These are phyloP conservation scores for Petrea volubilis DNA, from an alignment of 257 asterid species.

Conservation along the genomic window DNA sequence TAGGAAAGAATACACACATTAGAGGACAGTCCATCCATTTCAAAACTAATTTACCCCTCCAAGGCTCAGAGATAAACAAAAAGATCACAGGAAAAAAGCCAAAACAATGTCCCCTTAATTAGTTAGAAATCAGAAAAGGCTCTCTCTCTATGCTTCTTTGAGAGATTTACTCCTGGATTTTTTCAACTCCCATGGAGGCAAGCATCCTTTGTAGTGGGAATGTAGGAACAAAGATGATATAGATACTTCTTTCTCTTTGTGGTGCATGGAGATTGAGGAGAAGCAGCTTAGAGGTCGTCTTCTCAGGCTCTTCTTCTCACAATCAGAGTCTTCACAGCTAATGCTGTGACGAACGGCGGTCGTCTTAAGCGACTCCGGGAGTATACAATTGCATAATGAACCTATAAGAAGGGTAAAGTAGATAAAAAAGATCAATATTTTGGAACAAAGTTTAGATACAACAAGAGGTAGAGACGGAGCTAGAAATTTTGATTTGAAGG, in stretches of 20 bases:
- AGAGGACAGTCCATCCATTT: not conserved
- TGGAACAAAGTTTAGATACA: too few species aligned
- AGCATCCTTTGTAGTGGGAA: constrained; percentile 64
- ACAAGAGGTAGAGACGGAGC: too few species aligned
- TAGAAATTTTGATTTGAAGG: too few species aligned
- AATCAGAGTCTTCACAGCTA: constrained; percentile 40
- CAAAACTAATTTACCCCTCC: constrained; percentile 1
- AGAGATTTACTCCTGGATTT: constrained; percentile 42
- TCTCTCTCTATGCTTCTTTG: constrained; percentile 32
- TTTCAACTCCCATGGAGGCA: constrained; percentile 63
- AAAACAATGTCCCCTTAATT: not conserved
- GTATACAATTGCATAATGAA: constrained; percentile 70
- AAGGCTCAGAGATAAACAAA: constrained; percentile 6
- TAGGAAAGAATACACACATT: constrained; percentile 23
- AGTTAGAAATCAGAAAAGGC: not conserved
- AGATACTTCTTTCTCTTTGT: constrained; percentile 55
- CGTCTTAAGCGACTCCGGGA: constrained; percentile 61
- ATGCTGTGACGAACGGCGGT: constrained; percentile 27
- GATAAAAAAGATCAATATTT: not conserved
- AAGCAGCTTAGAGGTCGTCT: constrained; percentile 56
- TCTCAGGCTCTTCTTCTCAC: constrained; percentile 59
- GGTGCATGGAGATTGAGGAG: constrained; percentile 60
- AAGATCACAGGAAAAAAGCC: not conserved
- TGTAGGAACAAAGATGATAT: constrained; percentile 70
- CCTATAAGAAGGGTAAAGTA: constrained; percentile 37